Evolutionary conservation across 441 rosid species (phyloP).

Genomic region (Adansonia madagascariensis): DNA sequence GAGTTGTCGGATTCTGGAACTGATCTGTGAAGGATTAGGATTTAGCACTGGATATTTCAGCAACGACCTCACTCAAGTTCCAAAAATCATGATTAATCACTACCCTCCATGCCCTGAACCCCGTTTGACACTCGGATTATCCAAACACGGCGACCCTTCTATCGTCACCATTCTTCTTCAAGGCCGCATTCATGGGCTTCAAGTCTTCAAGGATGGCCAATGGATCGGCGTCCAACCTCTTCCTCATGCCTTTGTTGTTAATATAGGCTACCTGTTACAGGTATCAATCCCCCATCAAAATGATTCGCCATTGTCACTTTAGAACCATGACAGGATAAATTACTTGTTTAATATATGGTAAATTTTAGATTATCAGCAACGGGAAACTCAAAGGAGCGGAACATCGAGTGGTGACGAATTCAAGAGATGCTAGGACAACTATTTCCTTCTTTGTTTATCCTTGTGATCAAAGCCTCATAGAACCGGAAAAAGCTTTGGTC

Average conservation of each 20-base stretch:
- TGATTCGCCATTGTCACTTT: background rate
- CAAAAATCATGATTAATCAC: constrained; percentile 26
- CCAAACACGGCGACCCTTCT: constrained; percentile 36
- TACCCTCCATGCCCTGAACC: constrained; percentile 49
- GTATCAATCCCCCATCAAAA: background rate
- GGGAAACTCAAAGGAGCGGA: constrained; percentile 34
- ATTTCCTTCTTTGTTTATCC: constrained; percentile 32
- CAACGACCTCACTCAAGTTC: background rate
- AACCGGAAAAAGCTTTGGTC: constrained; percentile 31
- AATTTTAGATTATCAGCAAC: constrained; percentile 36
- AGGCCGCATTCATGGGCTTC: constrained; percentile 42
- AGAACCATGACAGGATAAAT: too few relatives aligned
- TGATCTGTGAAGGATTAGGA: constrained; percentile 46
- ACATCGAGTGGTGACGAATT: constrained; percentile 38
- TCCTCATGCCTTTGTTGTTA: constrained; percentile 39
- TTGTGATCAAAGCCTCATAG: constrained; percentile 9
- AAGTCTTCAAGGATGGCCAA: constrained; percentile 41
- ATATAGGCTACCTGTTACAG: constrained; percentile 41
- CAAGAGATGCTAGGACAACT: constrained; percentile 27
- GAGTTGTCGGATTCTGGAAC: constrained; percentile 36
- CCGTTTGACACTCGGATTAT: constrained; percentile 37
- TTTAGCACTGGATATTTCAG: constrained; percentile 32
- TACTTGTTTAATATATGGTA: too few relatives aligned
- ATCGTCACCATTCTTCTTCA: constrained; percentile 40
- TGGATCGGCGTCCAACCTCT: constrained; percentile 43